Evolutionary conservation across 495 filamentous ascomycete genomes (phyloP).

Genomic region (Mytilinidion resinicola): DNA sequence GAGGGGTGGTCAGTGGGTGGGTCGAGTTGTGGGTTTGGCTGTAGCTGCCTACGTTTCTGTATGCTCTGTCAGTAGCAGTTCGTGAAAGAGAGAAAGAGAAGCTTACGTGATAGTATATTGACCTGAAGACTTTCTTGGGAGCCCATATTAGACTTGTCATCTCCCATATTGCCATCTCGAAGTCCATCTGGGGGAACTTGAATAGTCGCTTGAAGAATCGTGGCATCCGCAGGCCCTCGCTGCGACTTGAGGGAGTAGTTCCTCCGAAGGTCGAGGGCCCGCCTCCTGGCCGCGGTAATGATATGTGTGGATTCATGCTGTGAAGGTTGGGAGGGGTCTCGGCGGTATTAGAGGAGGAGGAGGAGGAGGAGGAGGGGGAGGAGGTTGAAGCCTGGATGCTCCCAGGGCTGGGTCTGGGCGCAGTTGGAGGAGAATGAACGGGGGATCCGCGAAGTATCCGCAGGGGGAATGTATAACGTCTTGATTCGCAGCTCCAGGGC

Average conservation of each 20-base stretch:
- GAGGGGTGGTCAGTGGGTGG: conserved; percentile 4
- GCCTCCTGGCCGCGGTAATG: conserved; percentile 54
- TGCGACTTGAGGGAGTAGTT: conserved; percentile 43
- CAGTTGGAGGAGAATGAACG: too few species aligned
- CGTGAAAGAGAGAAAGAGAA: background rate
- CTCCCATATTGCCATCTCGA: conserved; percentile 69
- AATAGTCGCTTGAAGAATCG: conserved; percentile 44
- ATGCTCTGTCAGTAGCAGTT: conserved; percentile 15
- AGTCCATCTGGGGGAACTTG: conserved; percentile 45
- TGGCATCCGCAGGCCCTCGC: conserved; percentile 48
- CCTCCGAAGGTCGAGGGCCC: conserved; percentile 48
- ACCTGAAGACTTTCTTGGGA: conserved; percentile 70
- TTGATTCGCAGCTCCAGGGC: too few species aligned
- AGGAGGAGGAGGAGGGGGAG: background rate
- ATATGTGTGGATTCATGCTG: conserved; percentile 58
- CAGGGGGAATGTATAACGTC: too few species aligned
- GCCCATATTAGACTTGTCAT: conserved; percentile 68
- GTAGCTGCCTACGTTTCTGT: conserved; percentile 54
- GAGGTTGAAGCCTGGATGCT: too few species aligned
- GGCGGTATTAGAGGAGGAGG: background rate
- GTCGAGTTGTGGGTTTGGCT: conserved; percentile 7
- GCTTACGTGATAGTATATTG: conserved; percentile 69
- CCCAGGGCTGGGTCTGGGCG: too few species aligned
- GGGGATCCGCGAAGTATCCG: too few species aligned
- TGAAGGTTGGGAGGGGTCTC: background rate